Evolutionary conservation across 148 eudicot genomes (phyloP).

Genomic region (Chenopodium quinoa): DNA sequence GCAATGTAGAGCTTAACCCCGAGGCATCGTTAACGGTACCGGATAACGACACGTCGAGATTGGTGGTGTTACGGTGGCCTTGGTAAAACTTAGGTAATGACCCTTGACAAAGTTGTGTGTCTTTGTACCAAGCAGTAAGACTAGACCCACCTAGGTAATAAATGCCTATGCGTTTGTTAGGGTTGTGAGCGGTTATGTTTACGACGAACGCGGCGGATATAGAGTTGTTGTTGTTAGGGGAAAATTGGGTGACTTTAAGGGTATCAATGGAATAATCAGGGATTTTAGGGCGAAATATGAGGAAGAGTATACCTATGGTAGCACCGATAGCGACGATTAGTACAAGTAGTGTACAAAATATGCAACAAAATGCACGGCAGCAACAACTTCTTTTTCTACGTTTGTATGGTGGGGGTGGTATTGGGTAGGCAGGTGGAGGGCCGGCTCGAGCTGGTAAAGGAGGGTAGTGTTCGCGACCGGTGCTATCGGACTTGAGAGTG

Average conservation of each 20-base stretch:
- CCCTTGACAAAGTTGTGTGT: constrained; percentile 60
- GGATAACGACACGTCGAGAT: constrained; percentile 38
- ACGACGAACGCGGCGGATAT: constrained; percentile 58
- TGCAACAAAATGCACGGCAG: constrained; percentile 30
- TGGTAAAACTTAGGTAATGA: constrained; percentile 73
- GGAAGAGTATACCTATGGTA: constrained; percentile 49
- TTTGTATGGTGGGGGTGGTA: constrained; percentile 25
- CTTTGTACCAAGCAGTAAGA: constrained; percentile 48
- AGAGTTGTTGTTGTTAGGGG: constrained; percentile 33
- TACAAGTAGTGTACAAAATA: constrained; percentile 31
- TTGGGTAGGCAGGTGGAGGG: constrained; percentile 10
- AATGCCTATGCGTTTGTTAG: constrained; percentile 70
- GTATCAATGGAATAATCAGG: constrained; percentile 67
- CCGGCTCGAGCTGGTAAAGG: constrained; percentile 2
- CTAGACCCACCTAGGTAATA: constrained; percentile 58
- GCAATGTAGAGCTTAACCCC: constrained; percentile 34
- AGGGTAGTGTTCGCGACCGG: background rate
- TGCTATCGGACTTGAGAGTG: constrained; percentile 1
- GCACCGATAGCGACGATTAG: constrained; percentile 41
- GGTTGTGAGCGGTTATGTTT: constrained; percentile 64
- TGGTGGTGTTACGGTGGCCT: constrained; percentile 77
- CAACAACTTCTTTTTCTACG: constrained; percentile 9
- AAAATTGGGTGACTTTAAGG: constrained; percentile 48
- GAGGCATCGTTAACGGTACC: constrained; percentile 58
- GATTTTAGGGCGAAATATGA: constrained; percentile 55